Percentiles rank a stretch among this genome's conserved stretches.
Conservation (phyloP, 768 basidiomycete species). For the Leccinum longicurvipes region DNA sequence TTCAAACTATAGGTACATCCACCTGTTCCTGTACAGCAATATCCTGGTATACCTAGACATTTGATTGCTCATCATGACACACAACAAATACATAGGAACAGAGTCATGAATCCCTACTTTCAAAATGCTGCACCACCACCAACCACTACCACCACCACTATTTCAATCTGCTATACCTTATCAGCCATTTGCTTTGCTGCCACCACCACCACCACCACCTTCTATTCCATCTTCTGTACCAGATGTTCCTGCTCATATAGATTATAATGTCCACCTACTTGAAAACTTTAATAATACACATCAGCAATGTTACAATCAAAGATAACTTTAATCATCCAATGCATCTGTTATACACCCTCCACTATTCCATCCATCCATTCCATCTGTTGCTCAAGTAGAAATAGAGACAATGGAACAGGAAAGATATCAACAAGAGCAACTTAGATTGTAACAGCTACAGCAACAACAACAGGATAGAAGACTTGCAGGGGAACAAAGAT, state of each 20-base stretch:
- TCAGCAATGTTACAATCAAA: background rate
- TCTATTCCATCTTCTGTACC: too few species aligned
- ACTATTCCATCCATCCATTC: too few species aligned
- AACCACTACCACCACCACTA: background rate
- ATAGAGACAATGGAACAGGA: background rate
- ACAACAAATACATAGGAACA: background rate
- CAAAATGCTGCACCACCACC: background rate
- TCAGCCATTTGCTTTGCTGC: background rate
- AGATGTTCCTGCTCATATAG: background rate
- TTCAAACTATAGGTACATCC: background rate
- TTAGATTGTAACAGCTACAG: background rate
- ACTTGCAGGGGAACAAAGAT: background rate
- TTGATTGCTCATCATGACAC: slow-evolving; percentile 1
- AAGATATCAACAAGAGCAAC: background rate
- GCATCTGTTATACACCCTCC: too few species aligned
- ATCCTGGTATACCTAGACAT: background rate
- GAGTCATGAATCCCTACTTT: background rate
- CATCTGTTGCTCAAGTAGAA: background rate
- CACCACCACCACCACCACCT: too few species aligned
- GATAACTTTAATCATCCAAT: background rate
- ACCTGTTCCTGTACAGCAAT: slow-evolving; percentile 1
- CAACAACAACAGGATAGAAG: background rate
- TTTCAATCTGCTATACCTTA: background rate
- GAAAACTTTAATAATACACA: background rate
- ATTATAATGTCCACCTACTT: background rate